Evolutionary conservation across 768 basidiomycete species (phyloP), one percentile per base, ranked within the genome.

Genomic region (Russula compacta): DNA sequence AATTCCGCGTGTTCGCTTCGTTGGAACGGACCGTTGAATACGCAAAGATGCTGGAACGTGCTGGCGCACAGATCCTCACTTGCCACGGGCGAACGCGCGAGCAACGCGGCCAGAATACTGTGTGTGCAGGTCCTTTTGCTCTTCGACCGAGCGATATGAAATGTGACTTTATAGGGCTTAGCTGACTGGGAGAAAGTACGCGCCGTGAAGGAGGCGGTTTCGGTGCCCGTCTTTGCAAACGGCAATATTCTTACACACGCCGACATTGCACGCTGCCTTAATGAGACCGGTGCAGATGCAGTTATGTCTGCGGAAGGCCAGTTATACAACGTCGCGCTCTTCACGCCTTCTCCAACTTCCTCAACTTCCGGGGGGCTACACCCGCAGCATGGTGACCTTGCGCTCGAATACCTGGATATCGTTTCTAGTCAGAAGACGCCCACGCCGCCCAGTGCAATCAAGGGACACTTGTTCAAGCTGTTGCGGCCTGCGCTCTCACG

Each of bases 271-370:
- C 75, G 77, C 11, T 98, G 94, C 71, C 74, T 99, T 36, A 79
- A 81, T 24, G 81, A 82, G 52, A 99, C 97, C 0, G 92, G 93
- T 14, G 87, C 84, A 6, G 93, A 97, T 68, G 95, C 84, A 0
- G 85, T 98, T 60, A 97, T 98, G 94, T 86, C 84, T 46, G 97
- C 95, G 1, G 97, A 97, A 74, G 95, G 92, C 0, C 86, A 95
- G 64, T 77, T 99, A 0, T 97, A 97, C 71, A 98, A 99, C 69
- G 87, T 91, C 0, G 85, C 92, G 0, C 70, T 98, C 12, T 98
- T 91, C 67, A 73, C 73, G n/a, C 59, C 67, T 19, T 61, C 69
- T 1, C 46, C 58, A 1, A 49, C 62, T 2, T 3, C 48, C 6
- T 62, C 57, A 29, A 57, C 55, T 3, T 48, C 61, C 1, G 56